Evolutionary conservation across 2,329 filamentous ascomycete species (phyloP).

Genomic region (Akanthomyces lecanii): DNA sequence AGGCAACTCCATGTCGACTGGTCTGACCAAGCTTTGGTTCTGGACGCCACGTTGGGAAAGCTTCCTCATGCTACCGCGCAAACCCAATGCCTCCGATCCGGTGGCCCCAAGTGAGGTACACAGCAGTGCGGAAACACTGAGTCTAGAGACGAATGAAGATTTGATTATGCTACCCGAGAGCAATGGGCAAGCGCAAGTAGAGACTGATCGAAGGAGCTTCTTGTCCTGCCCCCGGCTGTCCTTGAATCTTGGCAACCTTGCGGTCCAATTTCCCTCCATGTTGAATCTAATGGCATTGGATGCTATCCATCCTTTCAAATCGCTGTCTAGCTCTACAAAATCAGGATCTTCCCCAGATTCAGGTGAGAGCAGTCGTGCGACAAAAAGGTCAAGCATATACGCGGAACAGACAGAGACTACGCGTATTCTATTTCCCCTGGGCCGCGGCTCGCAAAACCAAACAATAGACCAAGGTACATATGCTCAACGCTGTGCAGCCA

Average conservation of each 20-base stretch:
- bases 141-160: not conserved
- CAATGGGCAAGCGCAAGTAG: not conserved
- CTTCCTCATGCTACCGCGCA: constrained; percentile 34
- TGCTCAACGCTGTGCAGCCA: not conserved
- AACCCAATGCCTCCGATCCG: constrained; percentile 20
- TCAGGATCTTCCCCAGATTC: not conserved
- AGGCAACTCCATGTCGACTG: constrained; percentile 26
- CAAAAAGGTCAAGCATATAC: not conserved
- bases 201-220: constrained; percentile 5
- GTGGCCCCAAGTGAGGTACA: not conserved
- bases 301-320: not conserved
- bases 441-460: not conserved
- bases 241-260: constrained; percentile 28
- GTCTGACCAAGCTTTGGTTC: constrained; percentile 28
- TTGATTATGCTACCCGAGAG: not conserved
- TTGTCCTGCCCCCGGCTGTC: constrained; percentile 28
- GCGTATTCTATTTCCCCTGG: no score
- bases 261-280: constrained; percentile 25
- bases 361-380: not conserved
- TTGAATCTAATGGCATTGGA: constrained; percentile 20
- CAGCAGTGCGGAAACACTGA: no score
- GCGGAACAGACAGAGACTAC: not conserved
- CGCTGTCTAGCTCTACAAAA: not conserved
- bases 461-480: not conserved
- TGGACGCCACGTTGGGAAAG: constrained; percentile 35